These are phyloP conservation scores for Fusarium siculi DNA, from an alignment of 2,329 filamentous ascomycete species.

Conservation along the genomic window DNA sequence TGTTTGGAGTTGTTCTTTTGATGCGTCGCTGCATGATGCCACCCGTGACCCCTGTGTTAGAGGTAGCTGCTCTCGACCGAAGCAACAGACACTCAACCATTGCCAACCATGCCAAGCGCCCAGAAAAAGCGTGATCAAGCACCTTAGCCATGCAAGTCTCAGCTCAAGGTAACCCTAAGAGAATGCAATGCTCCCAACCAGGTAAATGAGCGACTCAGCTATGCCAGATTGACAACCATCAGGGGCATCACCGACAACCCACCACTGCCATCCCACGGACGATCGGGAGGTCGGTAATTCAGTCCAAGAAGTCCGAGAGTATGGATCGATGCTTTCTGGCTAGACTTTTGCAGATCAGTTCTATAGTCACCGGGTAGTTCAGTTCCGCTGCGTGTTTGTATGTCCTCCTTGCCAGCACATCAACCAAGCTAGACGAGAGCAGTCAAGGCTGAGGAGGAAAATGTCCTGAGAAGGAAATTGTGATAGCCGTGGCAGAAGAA, in stretches of 20 bases:
- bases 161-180: background rate
- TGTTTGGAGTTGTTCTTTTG: background rate
- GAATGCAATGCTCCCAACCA: background rate
- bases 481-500: conserved; percentile 11
- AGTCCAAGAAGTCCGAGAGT: background rate
- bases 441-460: background rate
- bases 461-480: conserved; percentile 22
- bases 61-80: too few species aligned
- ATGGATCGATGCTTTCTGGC: accelerated
- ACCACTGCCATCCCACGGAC: background rate
- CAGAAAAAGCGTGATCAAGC: background rate
- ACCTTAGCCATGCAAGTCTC: background rate
- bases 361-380: background rate
- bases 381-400: background rate
- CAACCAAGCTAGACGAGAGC: conserved; percentile 23
- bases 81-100: background rate
- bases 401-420: conserved; percentile 19
- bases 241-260: background rate
- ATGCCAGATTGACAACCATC: background rate
- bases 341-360: conserved; percentile 15
- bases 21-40: background rate
- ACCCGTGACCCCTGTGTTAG: accelerated
- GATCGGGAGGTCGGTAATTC: background rate
- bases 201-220: background rate
- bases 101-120: accelerated